phyloP scores from a whole-genome alignment of 768 basidiomycete genomes.

The Coprinopsis strossmayeri region DNA sequence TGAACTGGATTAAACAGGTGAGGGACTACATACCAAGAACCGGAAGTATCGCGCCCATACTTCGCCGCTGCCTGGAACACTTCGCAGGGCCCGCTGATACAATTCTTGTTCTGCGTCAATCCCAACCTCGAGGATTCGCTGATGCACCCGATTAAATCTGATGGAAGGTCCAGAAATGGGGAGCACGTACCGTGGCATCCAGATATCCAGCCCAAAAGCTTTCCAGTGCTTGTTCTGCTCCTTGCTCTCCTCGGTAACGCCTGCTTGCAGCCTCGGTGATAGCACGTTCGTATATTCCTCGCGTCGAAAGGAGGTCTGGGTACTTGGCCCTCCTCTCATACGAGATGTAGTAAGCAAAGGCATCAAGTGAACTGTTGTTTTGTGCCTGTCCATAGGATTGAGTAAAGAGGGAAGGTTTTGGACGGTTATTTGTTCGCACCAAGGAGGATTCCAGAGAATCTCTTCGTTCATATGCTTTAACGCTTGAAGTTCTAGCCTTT shows the following conservation, averaged over 20 bases:
- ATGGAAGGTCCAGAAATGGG: no score
- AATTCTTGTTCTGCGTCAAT: conserved; percentile 34
- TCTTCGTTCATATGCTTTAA: conserved; percentile 55
- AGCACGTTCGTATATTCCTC: conserved; percentile 64
- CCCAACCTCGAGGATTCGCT: conserved; percentile 44
- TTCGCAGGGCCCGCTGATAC: conserved; percentile 56
- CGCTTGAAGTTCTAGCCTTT: conserved; percentile 54
- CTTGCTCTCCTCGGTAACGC: conserved; percentile 45
- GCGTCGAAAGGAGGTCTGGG: conserved; percentile 52
- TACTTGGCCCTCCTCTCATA: conserved; percentile 56
- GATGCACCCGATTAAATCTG: not conserved
- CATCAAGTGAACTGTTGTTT: conserved; percentile 43
- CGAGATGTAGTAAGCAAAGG: conserved; percentile 56
- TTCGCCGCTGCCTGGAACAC: conserved; percentile 71
- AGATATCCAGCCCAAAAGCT: conserved; percentile 72
- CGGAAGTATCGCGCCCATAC: conserved; percentile 77
- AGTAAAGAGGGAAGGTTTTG: no score
- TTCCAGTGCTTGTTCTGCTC: conserved; percentile 52
- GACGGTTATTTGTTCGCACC: not conserved
- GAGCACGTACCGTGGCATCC: conserved; percentile 53
- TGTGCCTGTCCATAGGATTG: conserved; percentile 20
- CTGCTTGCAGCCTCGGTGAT: conserved; percentile 64
- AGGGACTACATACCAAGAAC: conserved; percentile 42
- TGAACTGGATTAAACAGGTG: conserved; percentile 3
- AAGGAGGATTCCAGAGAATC: conserved; percentile 47